Percentiles rank a stretch among this genome's conserved stretches.
Evolutionary conservation across 2,329 filamentous ascomycete genomes (phyloP).

Genomic region (Neofusicoccum umdonicola): DNA sequence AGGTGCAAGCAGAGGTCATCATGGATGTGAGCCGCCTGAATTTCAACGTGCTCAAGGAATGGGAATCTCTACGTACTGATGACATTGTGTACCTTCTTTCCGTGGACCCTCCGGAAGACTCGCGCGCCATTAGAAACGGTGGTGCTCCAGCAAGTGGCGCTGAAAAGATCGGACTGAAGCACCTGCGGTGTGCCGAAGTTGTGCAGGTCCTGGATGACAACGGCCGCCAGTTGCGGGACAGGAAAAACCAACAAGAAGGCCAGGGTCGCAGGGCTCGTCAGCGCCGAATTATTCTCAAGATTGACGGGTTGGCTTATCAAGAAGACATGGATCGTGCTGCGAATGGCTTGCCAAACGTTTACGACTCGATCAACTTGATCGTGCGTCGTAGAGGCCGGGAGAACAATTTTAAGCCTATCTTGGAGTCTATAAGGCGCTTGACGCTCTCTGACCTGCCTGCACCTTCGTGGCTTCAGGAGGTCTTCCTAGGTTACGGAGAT

Average conservation of each 20-base stretch:
- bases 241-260: constrained; percentile 41
- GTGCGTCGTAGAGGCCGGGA: constrained; percentile 80
- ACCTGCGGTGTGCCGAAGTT: constrained; percentile 79
- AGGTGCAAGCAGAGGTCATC: constrained; percentile 80
- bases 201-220: constrained; percentile 84
- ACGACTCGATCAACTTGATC: constrained; percentile 80
- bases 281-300: constrained; percentile 72
- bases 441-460: constrained; percentile 81
- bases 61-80: constrained; percentile 82
- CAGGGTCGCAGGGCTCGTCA: constrained; percentile 57
- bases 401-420: constrained; percentile 94
- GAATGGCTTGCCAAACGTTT: constrained; percentile 72
- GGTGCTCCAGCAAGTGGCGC: constrained; percentile 45
- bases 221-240: constrained; percentile 67
- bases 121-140: constrained; percentile 54
- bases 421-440: constrained; percentile 86
- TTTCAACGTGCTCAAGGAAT: constrained; percentile 75
- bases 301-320: constrained; percentile 77
- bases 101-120: constrained; percentile 60
- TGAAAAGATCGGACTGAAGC: constrained; percentile 65
- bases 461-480: constrained; percentile 90
- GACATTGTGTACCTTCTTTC: constrained; percentile 87
- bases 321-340: constrained; percentile 66
- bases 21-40: constrained; percentile 80
- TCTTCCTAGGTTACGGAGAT: constrained; percentile 96